phyloP scores from a whole-genome alignment of 2,329 filamentous ascomycete genomes.

The Fusarium abutilonis region DNA sequence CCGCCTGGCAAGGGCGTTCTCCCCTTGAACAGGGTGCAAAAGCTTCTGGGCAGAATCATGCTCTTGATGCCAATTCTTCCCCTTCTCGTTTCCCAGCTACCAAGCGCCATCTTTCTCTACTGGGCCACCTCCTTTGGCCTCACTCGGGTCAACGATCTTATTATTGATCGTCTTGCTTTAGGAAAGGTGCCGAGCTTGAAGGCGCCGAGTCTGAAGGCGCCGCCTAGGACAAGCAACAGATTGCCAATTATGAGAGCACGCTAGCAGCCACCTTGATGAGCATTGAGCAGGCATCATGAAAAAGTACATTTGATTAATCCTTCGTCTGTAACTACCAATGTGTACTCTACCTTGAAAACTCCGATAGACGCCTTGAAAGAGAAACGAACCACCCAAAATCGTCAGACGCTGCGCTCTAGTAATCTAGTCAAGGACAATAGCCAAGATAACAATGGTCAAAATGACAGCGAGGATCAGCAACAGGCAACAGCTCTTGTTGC shows the following conservation, averaged over 20 bases:
- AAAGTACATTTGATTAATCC: conserved; percentile 27
- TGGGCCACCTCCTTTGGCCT: conserved; percentile 53
- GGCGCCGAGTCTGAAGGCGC: conserved; percentile 27
- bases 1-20: conserved; percentile 25
- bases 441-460: conserved; percentile 87
- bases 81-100: conserved; percentile 50
- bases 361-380: conserved; percentile 40
- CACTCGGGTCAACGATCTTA: conserved; percentile 47
- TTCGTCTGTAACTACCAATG: conserved; percentile 37
- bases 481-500: conserved; percentile 93
- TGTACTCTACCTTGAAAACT: conserved; percentile 40
- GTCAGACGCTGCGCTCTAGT: conserved; percentile 25
- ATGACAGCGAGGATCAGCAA: conserved; percentile 89
- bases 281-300: neutral
- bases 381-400: conserved; percentile 29
- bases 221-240: conserved; percentile 10
- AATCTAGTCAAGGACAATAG: conserved; percentile 77
- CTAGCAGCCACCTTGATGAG: conserved; percentile 3
- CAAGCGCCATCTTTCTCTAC: conserved; percentile 55
- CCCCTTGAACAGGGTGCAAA: conserved; percentile 39
- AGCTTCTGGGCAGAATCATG: conserved; percentile 45
- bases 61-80: conserved; percentile 51
- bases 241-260: conserved; percentile 40
- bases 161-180: conserved; percentile 43
- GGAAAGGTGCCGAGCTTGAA: conserved; percentile 30